Percentiles rank a stretch among this genome's conserved stretches.
Evolutionary conservation across 768 basidiomycete genomes (phyloP).

Genomic region (Boletus sensibilis): DNA sequence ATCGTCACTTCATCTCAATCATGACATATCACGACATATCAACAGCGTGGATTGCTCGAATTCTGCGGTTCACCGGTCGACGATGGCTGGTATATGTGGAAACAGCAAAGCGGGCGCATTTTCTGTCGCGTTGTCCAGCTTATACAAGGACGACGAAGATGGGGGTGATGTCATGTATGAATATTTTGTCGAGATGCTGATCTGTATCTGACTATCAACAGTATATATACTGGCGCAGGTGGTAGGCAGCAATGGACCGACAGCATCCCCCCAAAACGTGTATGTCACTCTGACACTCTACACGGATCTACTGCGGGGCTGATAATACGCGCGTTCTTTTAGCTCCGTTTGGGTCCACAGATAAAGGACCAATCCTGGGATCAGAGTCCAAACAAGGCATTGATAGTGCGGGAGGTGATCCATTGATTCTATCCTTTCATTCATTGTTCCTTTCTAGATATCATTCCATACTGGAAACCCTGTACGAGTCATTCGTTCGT

Average conservation of each 20-base stretch:
- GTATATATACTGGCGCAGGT: slow-evolving; percentile 30
- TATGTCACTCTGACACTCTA: slow-evolving; percentile 7
- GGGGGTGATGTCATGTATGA: slow-evolving; percentile 27
- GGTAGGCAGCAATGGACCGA: slow-evolving; percentile 17
- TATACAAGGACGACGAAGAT: slow-evolving; percentile 27
- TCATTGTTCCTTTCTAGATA: slow-evolving; percentile 8
- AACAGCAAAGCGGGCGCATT: slow-evolving; percentile 4
- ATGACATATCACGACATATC: neutral
- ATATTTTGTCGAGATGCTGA: neutral
- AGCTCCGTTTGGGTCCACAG: slow-evolving; percentile 26
- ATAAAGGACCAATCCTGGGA: slow-evolving; percentile 25
- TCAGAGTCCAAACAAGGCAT: slow-evolving; percentile 4
- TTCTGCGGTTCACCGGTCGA: slow-evolving; percentile 18
- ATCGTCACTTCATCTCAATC: neutral
- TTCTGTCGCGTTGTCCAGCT: slow-evolving; percentile 22
- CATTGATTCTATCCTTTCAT: neutral
- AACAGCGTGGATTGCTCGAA: slow-evolving; percentile 8
- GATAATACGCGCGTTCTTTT: neutral
- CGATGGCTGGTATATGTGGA: slow-evolving; percentile 23
- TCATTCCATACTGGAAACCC: slow-evolving; percentile 21
- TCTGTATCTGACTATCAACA: slow-evolving; percentile 5
- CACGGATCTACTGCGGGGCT: neutral
- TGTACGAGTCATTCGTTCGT: slow-evolving; percentile 30
- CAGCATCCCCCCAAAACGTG: slow-evolving; percentile 18
- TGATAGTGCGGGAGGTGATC: slow-evolving; percentile 16